Evolutionary conservation across 139 green algal genomes (phyloP).

Genomic region (Monoraphidium neglectum): DNA sequence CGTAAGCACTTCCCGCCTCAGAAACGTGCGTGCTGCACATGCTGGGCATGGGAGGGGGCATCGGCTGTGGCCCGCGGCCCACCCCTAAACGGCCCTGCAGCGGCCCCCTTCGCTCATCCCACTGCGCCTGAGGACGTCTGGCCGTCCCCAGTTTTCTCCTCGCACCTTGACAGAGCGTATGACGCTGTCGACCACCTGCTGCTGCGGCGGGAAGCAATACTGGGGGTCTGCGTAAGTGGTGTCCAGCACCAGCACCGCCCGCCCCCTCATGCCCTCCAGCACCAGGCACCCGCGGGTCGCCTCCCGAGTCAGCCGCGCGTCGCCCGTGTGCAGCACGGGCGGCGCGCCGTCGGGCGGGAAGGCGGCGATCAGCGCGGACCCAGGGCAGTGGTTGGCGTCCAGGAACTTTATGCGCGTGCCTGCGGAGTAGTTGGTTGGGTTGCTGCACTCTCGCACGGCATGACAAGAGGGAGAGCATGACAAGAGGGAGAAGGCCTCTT

Average conservation of each 20-base stretch:
- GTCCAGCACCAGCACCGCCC: conserved; percentile 72
- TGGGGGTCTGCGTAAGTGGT: conserved; percentile 75
- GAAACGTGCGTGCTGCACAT: no score
- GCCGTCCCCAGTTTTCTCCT: no score
- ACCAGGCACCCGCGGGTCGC: conserved; percentile 58
- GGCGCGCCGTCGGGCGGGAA: conserved; percentile 8
- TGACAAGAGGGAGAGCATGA: no score
- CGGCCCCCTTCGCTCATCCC: no score
- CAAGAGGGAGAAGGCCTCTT: no score
- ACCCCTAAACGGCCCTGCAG: no score
- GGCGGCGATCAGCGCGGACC: conserved; percentile 66
- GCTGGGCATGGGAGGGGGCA: no score
- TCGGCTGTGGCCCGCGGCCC: no score
- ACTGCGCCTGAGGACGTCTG: no score
- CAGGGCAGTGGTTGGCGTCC: conserved; percentile 84
- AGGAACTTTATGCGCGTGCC: conserved; percentile 44
- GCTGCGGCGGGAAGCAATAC: conserved; percentile 62
- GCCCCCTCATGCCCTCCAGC: conserved; percentile 55
- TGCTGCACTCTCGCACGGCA: no score
- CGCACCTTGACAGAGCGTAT: conserved; percentile 60
- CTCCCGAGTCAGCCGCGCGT: conserved; percentile 16
- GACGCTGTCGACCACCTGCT: conserved; percentile 34
- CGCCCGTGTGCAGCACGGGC: conserved; percentile 89
- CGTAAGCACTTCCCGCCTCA: no score
- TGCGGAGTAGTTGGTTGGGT: no score